Percentiles rank a stretch among this genome's conserved stretches.
phyloP scores from a whole-genome alignment of 441 rosid genomes.

The Viola pubescens region DNA sequence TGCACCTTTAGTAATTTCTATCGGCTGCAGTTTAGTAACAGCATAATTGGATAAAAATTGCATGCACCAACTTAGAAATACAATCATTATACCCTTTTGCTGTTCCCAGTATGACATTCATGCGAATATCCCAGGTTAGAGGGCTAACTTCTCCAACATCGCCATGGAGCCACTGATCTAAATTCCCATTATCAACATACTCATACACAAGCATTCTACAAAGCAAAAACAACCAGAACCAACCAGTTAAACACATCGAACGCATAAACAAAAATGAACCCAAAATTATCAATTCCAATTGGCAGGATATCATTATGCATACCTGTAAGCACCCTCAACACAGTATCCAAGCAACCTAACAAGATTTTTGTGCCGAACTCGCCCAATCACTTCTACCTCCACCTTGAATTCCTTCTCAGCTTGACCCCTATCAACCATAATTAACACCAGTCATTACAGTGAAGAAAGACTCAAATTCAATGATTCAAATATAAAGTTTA shows the following conservation, averaged over 20 bases:
- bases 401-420: constrained; percentile 97
- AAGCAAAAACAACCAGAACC: constrained; percentile 8
- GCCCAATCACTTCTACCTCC: constrained; percentile 86
- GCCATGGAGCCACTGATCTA: constrained; percentile 95
- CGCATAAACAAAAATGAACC: constrained; percentile 1
- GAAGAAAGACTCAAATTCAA: background rate
- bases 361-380: constrained; percentile 91
- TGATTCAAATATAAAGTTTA: background rate
- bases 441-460: constrained; percentile 8
- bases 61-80: background rate
- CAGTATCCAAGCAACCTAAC: constrained; percentile 90
- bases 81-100: constrained; percentile 62
- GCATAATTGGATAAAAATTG: background rate
- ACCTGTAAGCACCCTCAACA: constrained; percentile 95
- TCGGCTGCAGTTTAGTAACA: background rate
- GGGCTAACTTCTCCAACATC: constrained; percentile 89
- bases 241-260: background rate
- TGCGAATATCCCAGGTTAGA: constrained; percentile 79
- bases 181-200: constrained; percentile 81
- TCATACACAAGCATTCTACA: constrained; percentile 90
- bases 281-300: background rate
- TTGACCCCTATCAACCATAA: constrained; percentile 63
- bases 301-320: background rate
- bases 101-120: constrained; percentile 77
- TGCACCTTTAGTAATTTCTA: background rate